Evolutionary conservation across 441 rosid genomes (phyloP), one percentile per base, ranked within the genome.

Genomic region (Bruguiera hainesii): DNA sequence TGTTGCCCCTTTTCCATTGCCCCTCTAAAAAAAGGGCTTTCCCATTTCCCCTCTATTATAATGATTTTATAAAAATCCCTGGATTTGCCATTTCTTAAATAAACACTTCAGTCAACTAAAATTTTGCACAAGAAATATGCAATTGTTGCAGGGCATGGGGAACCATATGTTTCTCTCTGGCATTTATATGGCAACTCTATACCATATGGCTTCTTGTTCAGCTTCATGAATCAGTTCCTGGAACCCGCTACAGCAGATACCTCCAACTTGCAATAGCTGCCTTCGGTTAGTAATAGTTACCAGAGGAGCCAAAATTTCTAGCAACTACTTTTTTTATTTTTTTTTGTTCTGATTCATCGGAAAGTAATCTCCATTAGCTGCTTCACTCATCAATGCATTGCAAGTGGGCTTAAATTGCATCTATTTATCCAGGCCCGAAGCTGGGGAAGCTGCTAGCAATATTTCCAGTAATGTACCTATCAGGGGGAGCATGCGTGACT

Each of bases 391-490:
- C 13, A 25, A 59, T 59, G 18, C 33, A 31, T 60, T n/a, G 7
- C 31, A 60, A 48, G 0, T 5, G 7, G 5, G 23, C 5, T 63
- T 19, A 2, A 63, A 26, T 26, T 5, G 7, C 15, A 11, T 6
- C 13, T n/a, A 6, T 58, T n/a, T 33, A 53, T 52, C 11, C 42
- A 87, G 88, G 92, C 51, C 79, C 71, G 30, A 80, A 67, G 68
- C 58, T 80, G 2, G 92, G 92, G 49, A 87, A 85, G 23, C 10
- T 80, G 46, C 72, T 85, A 0, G 82, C 76, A 3, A 59, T 87
- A 35, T 83, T 84, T 33, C 91, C 91, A 0, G 81, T 81, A 11
- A 81, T 87, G 89, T 87, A 84, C 60, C 70, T 87, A n/a, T 87
- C 91, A 0, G 87, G 91, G 0, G 91, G 89, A 0, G 59, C 88